These are phyloP conservation scores for Acacia concinna DNA, from an alignment of 331 rosid species.

Conservation along the genomic window DNA sequence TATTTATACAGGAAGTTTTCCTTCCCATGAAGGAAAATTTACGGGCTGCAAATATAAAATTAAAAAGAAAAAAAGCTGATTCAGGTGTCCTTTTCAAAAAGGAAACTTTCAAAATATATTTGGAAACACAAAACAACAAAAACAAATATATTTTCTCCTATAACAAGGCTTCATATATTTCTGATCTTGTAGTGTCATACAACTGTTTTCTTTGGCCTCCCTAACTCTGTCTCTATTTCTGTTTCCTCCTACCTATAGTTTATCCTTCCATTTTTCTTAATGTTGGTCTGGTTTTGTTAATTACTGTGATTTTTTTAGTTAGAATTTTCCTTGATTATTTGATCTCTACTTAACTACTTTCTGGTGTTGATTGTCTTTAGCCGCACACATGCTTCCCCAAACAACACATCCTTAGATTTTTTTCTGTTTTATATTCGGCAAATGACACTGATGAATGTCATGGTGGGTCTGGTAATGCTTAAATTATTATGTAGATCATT, in stretches of 20 bases:
- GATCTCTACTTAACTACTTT: slow-evolving; percentile 30
- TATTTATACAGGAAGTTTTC: no score
- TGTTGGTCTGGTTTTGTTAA: slow-evolving; percentile 14
- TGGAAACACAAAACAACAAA: background rate
- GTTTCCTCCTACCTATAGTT: background rate
- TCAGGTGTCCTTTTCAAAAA: background rate
- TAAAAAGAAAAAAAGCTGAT: background rate
- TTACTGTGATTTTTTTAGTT: slow-evolving; percentile 6
- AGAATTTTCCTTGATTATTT: slow-evolving; percentile 21
- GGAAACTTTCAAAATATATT: no score
- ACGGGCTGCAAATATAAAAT: no score
- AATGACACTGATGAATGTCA: slow-evolving; percentile 67
- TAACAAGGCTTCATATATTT: background rate
- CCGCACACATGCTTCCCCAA: slow-evolving; percentile 78
- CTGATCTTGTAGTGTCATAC: background rate
- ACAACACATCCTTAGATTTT: slow-evolving; percentile 73
- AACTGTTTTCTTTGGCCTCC: background rate
- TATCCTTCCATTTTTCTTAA: slow-evolving; percentile 2
- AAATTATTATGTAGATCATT: background rate
- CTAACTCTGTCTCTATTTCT: background rate
- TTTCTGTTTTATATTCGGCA: slow-evolving; percentile 68
- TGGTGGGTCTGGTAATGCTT: slow-evolving; percentile 71
- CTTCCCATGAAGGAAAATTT: no score
- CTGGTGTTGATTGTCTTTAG: slow-evolving; percentile 65
- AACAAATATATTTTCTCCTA: background rate